Percentiles rank a stretch among this genome's conserved stretches.
phyloP scores from a whole-genome alignment of 768 basidiomycete species.

The Kwoniella newhampshirensis region DNA sequence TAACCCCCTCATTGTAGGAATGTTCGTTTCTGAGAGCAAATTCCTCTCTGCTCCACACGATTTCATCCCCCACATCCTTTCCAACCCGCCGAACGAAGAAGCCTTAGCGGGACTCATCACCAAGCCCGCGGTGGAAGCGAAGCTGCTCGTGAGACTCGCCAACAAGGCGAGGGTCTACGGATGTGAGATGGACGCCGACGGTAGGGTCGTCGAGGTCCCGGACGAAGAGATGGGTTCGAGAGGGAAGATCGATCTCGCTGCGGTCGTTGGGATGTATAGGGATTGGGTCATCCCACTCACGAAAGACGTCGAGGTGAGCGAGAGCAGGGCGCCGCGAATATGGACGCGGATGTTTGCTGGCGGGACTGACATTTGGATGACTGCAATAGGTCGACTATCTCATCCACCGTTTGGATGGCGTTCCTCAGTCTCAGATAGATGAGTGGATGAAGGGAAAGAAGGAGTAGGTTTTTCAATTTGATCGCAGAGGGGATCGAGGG shows the following conservation, averaged over 20 bases:
- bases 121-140: slow-evolving; percentile 92
- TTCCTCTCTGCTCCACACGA: slow-evolving; percentile 80
- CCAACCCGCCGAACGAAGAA: slow-evolving; percentile 63
- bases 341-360: too few relatives aligned
- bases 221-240: slow-evolving; percentile 27
- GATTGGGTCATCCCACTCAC: slow-evolving; percentile 96
- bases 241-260: slow-evolving; percentile 84
- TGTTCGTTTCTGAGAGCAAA: slow-evolving; percentile 98
- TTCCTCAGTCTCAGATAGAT: slow-evolving; percentile 77
- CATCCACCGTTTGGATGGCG: slow-evolving; percentile 79
- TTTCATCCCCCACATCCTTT: slow-evolving; percentile 88
- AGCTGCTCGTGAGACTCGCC: slow-evolving; percentile 73
- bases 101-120: slow-evolving; percentile 85
- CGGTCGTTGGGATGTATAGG: slow-evolving; percentile 89
- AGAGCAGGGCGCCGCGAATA: background rate
- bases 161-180: slow-evolving; percentile 80
- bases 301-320: slow-evolving; percentile 88
- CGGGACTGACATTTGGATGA: background rate
- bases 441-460: slow-evolving; percentile 55
- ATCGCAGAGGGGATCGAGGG: background rate
- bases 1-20: slow-evolving; percentile 61
- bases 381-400: slow-evolving; percentile 83
- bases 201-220: slow-evolving; percentile 44
- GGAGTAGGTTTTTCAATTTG: background rate
- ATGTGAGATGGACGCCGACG: slow-evolving; percentile 66